Percentiles rank a stretch among this genome's conserved stretches.
Conservation (phyloP, 2,329 filamentous ascomycete species). For the Magnaporthiopsis rhizophila region DNA sequence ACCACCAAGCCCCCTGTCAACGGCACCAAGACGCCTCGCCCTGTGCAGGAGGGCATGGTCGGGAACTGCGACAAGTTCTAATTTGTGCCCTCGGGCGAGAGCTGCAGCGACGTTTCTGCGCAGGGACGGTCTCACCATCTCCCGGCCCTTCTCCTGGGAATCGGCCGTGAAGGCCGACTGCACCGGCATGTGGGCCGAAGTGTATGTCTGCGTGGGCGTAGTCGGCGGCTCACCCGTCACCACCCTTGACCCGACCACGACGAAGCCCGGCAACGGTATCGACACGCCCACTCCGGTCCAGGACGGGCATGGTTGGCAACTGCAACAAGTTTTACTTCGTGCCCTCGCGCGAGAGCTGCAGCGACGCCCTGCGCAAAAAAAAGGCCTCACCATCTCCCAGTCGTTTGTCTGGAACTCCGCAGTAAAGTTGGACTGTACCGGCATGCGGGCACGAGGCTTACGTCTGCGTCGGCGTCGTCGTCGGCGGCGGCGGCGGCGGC, state of each 20-base stretch:
- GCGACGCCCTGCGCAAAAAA: conserved; percentile 7
- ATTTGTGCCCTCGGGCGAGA: conserved; percentile 10
- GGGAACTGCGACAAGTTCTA: conserved; percentile 12
- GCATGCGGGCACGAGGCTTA: conserved; percentile 11
- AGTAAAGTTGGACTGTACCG: conserved; percentile 11
- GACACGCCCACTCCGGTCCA: conserved; percentile 2
- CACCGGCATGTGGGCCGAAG: conserved; percentile 10
- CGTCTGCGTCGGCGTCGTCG: conserved; percentile 35
- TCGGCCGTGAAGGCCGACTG: conserved; percentile 12
- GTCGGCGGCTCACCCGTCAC: conserved; percentile 33
- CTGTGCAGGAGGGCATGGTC: conserved; percentile 2
- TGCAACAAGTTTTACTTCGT: conserved; percentile 12
- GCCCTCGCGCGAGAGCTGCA: conserved; percentile 10
- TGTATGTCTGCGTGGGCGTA: conserved; percentile 11
- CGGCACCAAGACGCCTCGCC: not conserved
- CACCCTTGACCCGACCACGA: conserved; percentile 25
- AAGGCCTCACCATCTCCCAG: conserved; percentile 10
- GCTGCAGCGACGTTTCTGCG: conserved; percentile 10
- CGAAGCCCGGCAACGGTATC: conserved; percentile 2
- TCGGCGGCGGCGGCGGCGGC: conserved; percentile 31
- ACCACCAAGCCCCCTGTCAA: not conserved
- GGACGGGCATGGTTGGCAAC: conserved; percentile 9
- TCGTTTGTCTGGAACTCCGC: conserved; percentile 14
- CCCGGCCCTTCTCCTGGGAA: conserved; percentile 13
- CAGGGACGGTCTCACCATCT: conserved; percentile 9